Evolutionary conservation across 192 early-diverging fungal species (phyloP), one percentile per base, ranked within the genome.

Genomic region (Coemansia sp.): DNA sequence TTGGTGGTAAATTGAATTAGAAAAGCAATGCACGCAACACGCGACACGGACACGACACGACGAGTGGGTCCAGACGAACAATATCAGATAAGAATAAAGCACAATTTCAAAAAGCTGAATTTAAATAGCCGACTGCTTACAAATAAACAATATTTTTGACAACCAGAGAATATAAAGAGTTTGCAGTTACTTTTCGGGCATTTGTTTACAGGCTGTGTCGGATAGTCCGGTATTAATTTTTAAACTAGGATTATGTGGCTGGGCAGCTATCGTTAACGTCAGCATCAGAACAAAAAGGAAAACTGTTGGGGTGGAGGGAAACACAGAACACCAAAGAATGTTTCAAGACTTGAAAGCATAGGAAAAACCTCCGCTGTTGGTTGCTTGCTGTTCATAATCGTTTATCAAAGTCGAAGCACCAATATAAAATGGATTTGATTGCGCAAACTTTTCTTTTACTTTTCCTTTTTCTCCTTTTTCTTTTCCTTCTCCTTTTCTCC

Each of bases 401-500:
- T 4, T 35, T 35, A 35, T 46, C 12, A 46, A 46, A 46, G 43
- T n/a, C 43, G 43, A 46, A 40, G 9, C 10, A 13, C 39, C 10
- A 15, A 15, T 40, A 40, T 40, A 40, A 40, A 40, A 40, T 40
- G 16, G 16, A 20, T 46, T 46, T 20, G 43, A 20, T 25, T 7
- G 9, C 0, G 16, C 8, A 10, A 23, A 23, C 23, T 51, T 51
- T 46, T 3, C 43, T 46, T 20, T 46, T 20, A 10, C n/a, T 20
- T 46, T 46, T 21, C 43, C 34, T 35, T 15, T 20, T 20, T 46
- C 43, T 51, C 25, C 23, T 15, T 26, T 51, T 26, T 26, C 1
- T 51, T 16, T 51, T 43, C 18, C 43, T 49, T 35, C 25, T 58
- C 40, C n/a, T 68, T 34, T 68, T 13, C 39, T 55, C 49, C 57